A percentile compares a stretch with the other conserved stretches of the same genome.
phyloP scores from a whole-genome alignment of 805 yeast genomes.

The Ogataea henricii region DNA sequence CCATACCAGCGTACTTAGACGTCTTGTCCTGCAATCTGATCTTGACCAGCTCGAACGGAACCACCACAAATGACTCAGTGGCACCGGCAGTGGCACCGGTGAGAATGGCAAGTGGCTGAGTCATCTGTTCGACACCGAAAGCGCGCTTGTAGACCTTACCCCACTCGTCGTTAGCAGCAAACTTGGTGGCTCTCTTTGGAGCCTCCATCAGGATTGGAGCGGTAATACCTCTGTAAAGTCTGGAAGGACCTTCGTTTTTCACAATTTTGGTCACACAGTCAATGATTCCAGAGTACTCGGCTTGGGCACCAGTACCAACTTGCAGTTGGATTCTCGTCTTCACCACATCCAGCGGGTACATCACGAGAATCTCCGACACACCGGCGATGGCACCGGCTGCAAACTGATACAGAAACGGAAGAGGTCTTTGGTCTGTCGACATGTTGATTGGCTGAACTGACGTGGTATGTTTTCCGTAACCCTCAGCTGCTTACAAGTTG shows the following conservation, averaged over 20 bases:
- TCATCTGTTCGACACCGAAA: constrained; percentile 71
- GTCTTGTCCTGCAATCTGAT: constrained; percentile 90
- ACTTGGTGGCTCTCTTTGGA: constrained; percentile 97
- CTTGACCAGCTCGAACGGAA: constrained; percentile 95
- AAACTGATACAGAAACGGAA: constrained; percentile 92
- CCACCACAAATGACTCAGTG: constrained; percentile 93
- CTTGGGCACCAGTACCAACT: constrained; percentile 52
- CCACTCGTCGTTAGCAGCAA: constrained; percentile 98
- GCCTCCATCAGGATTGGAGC: constrained; percentile 99
- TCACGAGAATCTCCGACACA: constrained; percentile 88
- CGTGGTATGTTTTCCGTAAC: neutral
- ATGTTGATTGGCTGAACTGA: neutral
- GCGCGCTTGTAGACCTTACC: constrained; percentile 74
- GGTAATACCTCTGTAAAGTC: constrained; percentile 88
- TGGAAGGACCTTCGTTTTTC: constrained; percentile 77
- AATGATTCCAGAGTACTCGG: constrained; percentile 78
- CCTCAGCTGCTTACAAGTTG: too few relatives aligned
- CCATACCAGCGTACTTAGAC: constrained; percentile 80
- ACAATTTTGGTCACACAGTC: constrained; percentile 85
- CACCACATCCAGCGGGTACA: constrained; percentile 97
- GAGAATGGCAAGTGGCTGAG: constrained; percentile 80
- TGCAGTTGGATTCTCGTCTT: constrained; percentile 94
- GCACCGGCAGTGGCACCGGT: constrained; percentile 99
- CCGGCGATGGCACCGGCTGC: constrained; percentile 94
- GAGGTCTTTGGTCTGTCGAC: constrained; percentile 39